Evolutionary conservation across 257 asterid species (phyloP), one percentile per base, ranked within the genome.

Genomic region (Nicotiana paniculata): DNA sequence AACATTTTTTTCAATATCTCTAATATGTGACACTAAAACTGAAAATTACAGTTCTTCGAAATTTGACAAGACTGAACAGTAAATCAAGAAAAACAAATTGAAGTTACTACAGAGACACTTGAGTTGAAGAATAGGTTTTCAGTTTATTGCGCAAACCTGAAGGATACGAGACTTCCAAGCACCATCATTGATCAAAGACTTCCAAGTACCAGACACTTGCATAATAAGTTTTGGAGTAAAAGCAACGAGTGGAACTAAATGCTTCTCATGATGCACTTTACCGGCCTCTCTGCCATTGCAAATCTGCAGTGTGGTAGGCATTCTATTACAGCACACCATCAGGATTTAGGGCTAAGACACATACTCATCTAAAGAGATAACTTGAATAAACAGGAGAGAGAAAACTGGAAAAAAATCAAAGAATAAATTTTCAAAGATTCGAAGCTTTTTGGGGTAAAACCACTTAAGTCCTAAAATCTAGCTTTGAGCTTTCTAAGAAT

Each of bases 161-260:
- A 96, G 93, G 82, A 93, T 86, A 69, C 95, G 93, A 81, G 79
- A 82, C 86, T 92, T 91, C 99, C 97, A 92, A 81, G 74, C 84
- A 43, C 48, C 48, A 43, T 43, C 48, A 43, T 43, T 43, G 48
- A 43, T 43, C 48, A 43, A 43, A 81, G 79, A 82, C 86, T 92
- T 91, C 99, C 97, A 92, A 81, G 74, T 83, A 43, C 48, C 11
- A 8, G 95, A 85, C 77, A 91, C 82, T 79, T 76, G 87, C 86
- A 84, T 63, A 51, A 88, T 64, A 78, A 94, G 88, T 83, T 95
- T 91, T 77, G 99, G 96, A 81, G 91, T 86, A 90, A 85, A 91
- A 17, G 94, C 83, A 78, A 96, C 83, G 51, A 96, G 88, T 48
- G 94, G 88, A 86, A 96, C 91, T 87, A 94, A 83, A 81, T 88